Conservation (phyloP, 768 basidiomycete genomes). For the Albatrellus ellisii region DNA sequence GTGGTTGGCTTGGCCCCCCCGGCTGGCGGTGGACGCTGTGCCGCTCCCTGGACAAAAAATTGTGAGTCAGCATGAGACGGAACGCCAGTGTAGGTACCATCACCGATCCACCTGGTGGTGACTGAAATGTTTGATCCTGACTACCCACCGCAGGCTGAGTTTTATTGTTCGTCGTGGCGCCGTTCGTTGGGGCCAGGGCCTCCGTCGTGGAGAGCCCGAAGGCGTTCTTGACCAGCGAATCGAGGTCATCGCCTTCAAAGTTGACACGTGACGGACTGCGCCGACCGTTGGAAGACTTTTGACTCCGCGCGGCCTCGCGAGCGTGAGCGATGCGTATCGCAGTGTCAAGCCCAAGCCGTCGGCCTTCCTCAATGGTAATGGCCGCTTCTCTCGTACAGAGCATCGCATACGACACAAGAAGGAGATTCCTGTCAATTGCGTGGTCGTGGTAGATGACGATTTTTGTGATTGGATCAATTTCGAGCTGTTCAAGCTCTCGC, state of each 20-base stretch:
- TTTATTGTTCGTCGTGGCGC: conserved; percentile 4
- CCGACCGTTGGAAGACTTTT: background rate
- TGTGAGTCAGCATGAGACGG: conserved; percentile 12
- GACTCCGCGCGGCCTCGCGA: conserved; percentile 27
- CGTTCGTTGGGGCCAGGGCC: background rate
- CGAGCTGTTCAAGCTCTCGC: conserved; percentile 34
- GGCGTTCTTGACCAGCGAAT: conserved; percentile 8
- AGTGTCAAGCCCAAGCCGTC: conserved; percentile 42
- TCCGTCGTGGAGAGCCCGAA: conserved; percentile 4
- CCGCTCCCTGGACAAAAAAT: background rate
- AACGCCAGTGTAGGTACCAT: conserved; percentile 10
- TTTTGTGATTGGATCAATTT: conserved; percentile 34
- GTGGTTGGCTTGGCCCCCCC: background rate
- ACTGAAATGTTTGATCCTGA: conserved; percentile 1
- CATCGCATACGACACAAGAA: conserved; percentile 38
- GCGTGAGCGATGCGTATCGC: conserved; percentile 37
- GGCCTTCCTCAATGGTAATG: conserved; percentile 38
- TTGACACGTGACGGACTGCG: background rate
- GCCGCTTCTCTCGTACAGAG: conserved; percentile 39
- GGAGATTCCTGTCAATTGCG: conserved; percentile 30
- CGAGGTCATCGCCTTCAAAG: conserved; percentile 1
- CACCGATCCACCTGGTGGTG: conserved; percentile 15
- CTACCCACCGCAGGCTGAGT: conserved; percentile 2
- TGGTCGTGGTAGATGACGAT: conserved; percentile 43
- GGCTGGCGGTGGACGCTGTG: background rate